These are phyloP conservation scores for Heritiera littoralis DNA, from an alignment of 345 rosid genomes.

Conservation along the genomic window DNA sequence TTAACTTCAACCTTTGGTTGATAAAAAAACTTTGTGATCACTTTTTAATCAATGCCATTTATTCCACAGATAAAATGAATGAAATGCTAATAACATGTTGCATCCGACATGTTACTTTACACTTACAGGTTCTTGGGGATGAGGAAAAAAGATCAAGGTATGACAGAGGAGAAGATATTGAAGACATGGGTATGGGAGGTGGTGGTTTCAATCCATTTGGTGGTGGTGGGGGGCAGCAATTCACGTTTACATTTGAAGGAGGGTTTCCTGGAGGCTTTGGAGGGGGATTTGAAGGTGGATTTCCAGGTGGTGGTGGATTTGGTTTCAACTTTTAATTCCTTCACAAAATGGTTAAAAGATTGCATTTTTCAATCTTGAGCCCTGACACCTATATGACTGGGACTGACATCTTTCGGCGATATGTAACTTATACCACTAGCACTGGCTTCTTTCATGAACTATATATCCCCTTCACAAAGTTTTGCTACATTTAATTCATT, in stretches of 20 bases:
- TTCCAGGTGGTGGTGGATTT: constrained; percentile 62
- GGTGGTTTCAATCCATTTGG: constrained; percentile 86
- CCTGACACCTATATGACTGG: constrained; percentile 10
- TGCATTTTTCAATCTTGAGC: constrained; percentile 1
- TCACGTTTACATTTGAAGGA: constrained; percentile 81
- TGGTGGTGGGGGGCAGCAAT: constrained; percentile 82
- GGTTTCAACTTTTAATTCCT: constrained; percentile 61
- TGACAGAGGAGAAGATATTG: constrained; percentile 96
- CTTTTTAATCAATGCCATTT: not conserved
- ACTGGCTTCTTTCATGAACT: constrained; percentile 14
- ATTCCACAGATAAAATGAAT: not conserved
- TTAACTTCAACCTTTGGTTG: not conserved
- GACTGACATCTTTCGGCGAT: constrained; percentile 22
- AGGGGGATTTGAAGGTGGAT: constrained; percentile 70
- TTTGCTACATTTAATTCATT: constrained; percentile 23
- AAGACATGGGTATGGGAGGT: constrained; percentile 82
- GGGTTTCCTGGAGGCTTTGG: constrained; percentile 89
- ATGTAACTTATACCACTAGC: constrained; percentile 12
- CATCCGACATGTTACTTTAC: not conserved
- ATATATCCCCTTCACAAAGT: constrained; percentile 13
- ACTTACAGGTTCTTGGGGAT: constrained; percentile 74
- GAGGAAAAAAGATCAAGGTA: constrained; percentile 86
- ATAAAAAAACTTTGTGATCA: not conserved
- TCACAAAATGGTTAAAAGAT: not conserved
- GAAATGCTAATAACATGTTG: constrained; percentile 8